Evolutionary conservation across 176 grass and related monocot genomes (phyloP), one percentile per base, ranked within the genome.

Genomic region (Elymus sibiricus): DNA sequence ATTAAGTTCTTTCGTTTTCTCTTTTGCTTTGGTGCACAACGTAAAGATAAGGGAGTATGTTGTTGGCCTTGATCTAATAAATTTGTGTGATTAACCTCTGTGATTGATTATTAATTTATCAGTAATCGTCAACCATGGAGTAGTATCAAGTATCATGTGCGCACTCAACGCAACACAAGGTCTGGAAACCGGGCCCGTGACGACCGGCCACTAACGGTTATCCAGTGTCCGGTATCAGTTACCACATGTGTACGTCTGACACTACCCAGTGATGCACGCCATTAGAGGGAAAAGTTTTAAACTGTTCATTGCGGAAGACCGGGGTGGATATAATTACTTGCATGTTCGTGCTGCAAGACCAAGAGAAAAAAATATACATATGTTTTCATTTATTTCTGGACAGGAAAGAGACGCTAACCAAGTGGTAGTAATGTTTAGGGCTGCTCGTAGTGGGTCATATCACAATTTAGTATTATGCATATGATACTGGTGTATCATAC

Each of bases 131-230:
- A 66, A 66, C 64, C 13, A 17, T 9, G 64, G 28, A 6, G 64
- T 53, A 19, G 49, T 15, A 51, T 34, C 49, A 53, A 53, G 49
- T 53, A 53, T 53, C 16, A 64, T 64, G 61, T 63, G 61, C 2
- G 11, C 11, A 25, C 26, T 12, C 11, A 29, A 25, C 26, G 26
- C 11, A 29, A 7, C 62, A 28, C 72, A 59, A 39, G 42, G 21
- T 47, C 13, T 13, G 32, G 64, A 71, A 72, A 59, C 40, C 11
- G 29, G 1, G 69, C 15, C 43, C 10, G 19, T 43, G 24, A 66
- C 43, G 78, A 11, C 86, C 51, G 39, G n/a, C 74, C 65, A 79
- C 37, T 44, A 77, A 89, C 82, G 58, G 67, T 74, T 74, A 74
- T 62, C 46, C 39, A 3, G 31, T 72, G 74, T 63, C 28, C 22